phyloP scores from a whole-genome alignment of 2,329 filamentous ascomycete species.

The Colletotrichum liriopes region DNA sequence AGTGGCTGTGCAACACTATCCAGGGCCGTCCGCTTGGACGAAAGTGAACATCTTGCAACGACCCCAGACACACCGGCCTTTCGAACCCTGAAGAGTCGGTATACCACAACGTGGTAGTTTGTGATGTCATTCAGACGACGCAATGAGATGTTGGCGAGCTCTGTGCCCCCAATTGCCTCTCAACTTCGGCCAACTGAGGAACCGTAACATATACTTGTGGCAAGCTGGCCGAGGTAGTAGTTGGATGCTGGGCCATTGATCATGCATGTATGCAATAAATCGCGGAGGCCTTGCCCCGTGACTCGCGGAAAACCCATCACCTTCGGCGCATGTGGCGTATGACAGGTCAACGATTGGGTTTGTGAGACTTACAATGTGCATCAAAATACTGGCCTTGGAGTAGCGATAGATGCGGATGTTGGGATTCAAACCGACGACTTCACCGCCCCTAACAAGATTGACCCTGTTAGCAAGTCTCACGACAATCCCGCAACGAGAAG shows the following conservation, averaged over 20 bases:
- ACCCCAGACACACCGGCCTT: slow-evolving; percentile 5
- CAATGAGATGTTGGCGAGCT: background rate
- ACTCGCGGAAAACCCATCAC: slow-evolving; percentile 9
- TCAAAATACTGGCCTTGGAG: slow-evolving; percentile 89
- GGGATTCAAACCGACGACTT: slow-evolving; percentile 86
- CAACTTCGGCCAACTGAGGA: background rate
- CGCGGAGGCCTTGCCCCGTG: slow-evolving; percentile 7
- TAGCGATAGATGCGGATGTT: slow-evolving; percentile 95
- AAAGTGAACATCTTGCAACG: background rate
- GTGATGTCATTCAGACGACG: slow-evolving; percentile 4
- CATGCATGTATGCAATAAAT: background rate
- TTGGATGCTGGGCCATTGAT: slow-evolving; percentile 8
- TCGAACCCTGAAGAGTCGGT: slow-evolving; percentile 5
- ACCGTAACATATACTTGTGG: slow-evolving; percentile 21
- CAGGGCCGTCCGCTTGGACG: slow-evolving; percentile 5
- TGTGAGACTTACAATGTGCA: slow-evolving; percentile 80
- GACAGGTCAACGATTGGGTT: slow-evolving; percentile 34
- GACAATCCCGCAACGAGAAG: background rate
- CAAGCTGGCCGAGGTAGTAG: background rate
- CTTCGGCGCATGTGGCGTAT: slow-evolving; percentile 30
- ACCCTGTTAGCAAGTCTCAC: slow-evolving; percentile 26
- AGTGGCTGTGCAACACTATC: slow-evolving; percentile 8
- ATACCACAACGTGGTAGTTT: background rate
- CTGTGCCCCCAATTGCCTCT: background rate
- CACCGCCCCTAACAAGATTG: slow-evolving; percentile 77